Evolutionary conservation across 106 monocot genomes (phyloP).

Genomic region (Chionographis japonica): DNA sequence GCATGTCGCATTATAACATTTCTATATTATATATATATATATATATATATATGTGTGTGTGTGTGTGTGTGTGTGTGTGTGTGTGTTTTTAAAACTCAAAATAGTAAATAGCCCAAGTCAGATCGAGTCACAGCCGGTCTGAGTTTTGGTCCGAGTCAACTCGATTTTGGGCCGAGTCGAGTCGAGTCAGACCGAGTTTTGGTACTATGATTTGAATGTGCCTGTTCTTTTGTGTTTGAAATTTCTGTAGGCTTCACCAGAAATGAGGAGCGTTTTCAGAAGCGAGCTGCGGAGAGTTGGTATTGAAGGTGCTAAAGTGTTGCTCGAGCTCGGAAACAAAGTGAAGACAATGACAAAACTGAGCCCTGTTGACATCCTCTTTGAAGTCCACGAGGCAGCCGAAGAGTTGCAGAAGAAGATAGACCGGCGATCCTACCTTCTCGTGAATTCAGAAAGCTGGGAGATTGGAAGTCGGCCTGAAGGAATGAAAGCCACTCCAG

Average conservation of each 20-base stretch:
- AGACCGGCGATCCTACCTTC: slow-evolving; percentile 75
- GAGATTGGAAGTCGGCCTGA: slow-evolving; percentile 37
- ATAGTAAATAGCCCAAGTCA: too few relatives aligned
- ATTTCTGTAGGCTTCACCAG: slow-evolving; percentile 72
- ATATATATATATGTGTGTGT: too few relatives aligned
- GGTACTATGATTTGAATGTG: background rate
- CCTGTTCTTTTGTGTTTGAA: background rate
- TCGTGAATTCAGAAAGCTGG: slow-evolving; percentile 86
- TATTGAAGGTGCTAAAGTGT: slow-evolving; percentile 76
- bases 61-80: too few relatives aligned
- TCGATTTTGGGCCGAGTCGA: too few relatives aligned
- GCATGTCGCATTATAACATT: too few relatives aligned
- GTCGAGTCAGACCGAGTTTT: too few relatives aligned
- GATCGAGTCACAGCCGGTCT: too few relatives aligned
- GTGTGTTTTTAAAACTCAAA: too few relatives aligned
- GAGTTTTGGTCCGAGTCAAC: too few relatives aligned
- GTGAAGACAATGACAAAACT: slow-evolving; percentile 76
- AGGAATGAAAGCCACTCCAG: slow-evolving; percentile 4
- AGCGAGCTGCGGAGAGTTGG: slow-evolving; percentile 76
- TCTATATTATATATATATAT: too few relatives aligned
- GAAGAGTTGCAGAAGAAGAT: slow-evolving; percentile 83
- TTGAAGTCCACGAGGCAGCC: slow-evolving; percentile 69
- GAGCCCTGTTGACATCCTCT: slow-evolving; percentile 41
- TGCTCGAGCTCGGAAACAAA: slow-evolving; percentile 70
- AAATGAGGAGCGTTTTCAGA: slow-evolving; percentile 65